phyloP scores from a whole-genome alignment of 441 rosid genomes.

The Bruguiera hainesii region DNA sequence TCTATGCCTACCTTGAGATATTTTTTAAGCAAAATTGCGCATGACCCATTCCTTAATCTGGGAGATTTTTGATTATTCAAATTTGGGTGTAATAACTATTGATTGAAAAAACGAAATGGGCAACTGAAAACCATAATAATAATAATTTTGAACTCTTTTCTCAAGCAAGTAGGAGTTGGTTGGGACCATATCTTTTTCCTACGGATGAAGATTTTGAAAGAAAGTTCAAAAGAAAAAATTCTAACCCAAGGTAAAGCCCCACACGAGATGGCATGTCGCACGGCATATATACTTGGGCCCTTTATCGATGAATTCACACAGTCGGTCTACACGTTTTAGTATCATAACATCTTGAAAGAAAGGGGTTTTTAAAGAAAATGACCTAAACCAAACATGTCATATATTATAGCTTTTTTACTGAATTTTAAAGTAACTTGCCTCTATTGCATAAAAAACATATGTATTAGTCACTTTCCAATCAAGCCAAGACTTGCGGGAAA shows the following conservation, averaged over 20 bases:
- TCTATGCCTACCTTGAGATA: too few relatives aligned
- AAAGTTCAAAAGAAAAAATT: slow-evolving; percentile 8
- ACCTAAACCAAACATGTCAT: slow-evolving; percentile 36
- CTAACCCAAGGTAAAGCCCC: slow-evolving; percentile 18
- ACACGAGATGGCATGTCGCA: slow-evolving; percentile 7
- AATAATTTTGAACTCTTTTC: slow-evolving; percentile 3
- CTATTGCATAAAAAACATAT: neutral
- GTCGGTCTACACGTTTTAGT: slow-evolving; percentile 11
- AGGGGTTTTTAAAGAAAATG: slow-evolving; percentile 25
- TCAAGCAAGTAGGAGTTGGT: slow-evolving; percentile 14
- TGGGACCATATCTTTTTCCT: slow-evolving; percentile 21
- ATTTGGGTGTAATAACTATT: slow-evolving; percentile 14
- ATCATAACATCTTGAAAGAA: neutral
- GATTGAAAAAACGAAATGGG: slow-evolving; percentile 22
- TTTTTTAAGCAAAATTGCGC: neutral
- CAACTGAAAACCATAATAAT: neutral
- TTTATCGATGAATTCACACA: slow-evolving; percentile 9
- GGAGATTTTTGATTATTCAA: slow-evolving; percentile 24
- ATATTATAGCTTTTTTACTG: neutral
- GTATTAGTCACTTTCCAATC: too few relatives aligned
- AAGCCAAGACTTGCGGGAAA: slow-evolving; percentile 21
- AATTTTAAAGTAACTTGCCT: slow-evolving; percentile 21
- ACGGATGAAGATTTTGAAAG: slow-evolving; percentile 21
- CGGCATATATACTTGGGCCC: neutral
- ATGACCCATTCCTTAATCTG: too few relatives aligned